phyloP scores from a whole-genome alignment of 129 eudicot species.

The Flaveria sonorensis region DNA sequence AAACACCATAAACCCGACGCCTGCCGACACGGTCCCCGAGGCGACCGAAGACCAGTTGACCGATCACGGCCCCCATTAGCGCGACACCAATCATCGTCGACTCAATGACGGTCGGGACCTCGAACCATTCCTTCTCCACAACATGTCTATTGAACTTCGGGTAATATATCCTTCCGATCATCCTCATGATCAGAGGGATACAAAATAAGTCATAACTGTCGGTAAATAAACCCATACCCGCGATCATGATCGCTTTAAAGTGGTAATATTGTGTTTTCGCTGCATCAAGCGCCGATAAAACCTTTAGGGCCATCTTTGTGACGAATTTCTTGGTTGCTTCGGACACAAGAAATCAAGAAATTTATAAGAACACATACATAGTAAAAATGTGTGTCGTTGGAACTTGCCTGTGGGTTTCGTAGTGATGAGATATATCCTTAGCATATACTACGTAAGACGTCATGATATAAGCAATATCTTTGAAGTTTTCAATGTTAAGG shows the following conservation, averaged over 20 bases:
- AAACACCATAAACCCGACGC: conserved; percentile 42
- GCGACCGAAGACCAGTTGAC: conserved; percentile 46
- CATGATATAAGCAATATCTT: conserved; percentile 5
- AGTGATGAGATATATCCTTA: conserved; percentile 19
- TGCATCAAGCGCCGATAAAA: conserved; percentile 48
- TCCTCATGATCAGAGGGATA: conserved; percentile 45
- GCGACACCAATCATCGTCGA: conserved; percentile 38
- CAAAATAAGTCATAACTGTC: conserved; percentile 60
- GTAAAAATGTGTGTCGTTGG: neutral
- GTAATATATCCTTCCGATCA: conserved; percentile 46
- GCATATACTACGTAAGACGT: conserved; percentile 25
- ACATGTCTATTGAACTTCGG: neutral
- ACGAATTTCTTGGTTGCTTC: neutral
- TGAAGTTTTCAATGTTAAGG: conserved; percentile 2
- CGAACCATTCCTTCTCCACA: neutral
- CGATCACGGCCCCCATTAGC: conserved; percentile 49
- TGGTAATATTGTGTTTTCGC: conserved; percentile 55
- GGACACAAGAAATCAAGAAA: neutral
- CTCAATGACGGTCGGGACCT: conserved; percentile 28
- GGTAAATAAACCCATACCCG: conserved; percentile 61
- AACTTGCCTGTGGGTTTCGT: conserved; percentile 33
- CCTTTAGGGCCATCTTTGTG: conserved; percentile 32
- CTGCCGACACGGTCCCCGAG: conserved; percentile 50
- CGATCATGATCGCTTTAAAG: conserved; percentile 55
- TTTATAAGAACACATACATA: neutral